Evolutionary conservation across 306 rosid genomes (phyloP).

Genomic region (Macrotyloma uniflorum): DNA sequence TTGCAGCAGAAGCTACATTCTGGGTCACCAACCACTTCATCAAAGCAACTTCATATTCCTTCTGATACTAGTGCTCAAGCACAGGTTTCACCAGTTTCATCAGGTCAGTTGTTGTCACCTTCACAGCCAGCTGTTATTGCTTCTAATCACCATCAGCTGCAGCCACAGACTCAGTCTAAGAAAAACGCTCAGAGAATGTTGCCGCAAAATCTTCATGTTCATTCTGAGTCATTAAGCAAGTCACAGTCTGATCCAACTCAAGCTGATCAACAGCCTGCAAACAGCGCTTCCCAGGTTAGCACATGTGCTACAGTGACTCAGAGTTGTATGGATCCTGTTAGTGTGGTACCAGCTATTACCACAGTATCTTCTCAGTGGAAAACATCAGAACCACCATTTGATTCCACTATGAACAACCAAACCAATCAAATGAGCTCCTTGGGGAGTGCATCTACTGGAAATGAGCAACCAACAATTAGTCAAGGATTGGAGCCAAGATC

Average conservation of each 20-base stretch:
- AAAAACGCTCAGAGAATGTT: slow-evolving; percentile 60
- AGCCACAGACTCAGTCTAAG: slow-evolving; percentile 54
- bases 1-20: slow-evolving; percentile 59
- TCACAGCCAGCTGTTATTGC: slow-evolving; percentile 41
- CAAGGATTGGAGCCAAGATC: slow-evolving; percentile 66
- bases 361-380: slow-evolving; percentile 62
- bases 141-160: slow-evolving; percentile 57
- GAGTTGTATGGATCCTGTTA: slow-evolving; percentile 48
- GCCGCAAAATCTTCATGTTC: slow-evolving; percentile 56
- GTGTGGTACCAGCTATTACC: slow-evolving; percentile 49
- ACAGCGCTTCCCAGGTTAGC: slow-evolving; percentile 53
- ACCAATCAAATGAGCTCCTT: slow-evolving; percentile 49
- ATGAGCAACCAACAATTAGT: slow-evolving; percentile 53
- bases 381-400: slow-evolving; percentile 60
- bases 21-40: slow-evolving; percentile 50
- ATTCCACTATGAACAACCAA: slow-evolving; percentile 57
- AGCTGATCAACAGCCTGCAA: slow-evolving; percentile 57
- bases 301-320: slow-evolving; percentile 48
- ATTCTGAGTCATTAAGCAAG: slow-evolving; percentile 54
- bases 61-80: slow-evolving; percentile 61
- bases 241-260: slow-evolving; percentile 57
- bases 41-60: slow-evolving; percentile 63
- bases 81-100: slow-evolving; percentile 56
- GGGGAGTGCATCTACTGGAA: slow-evolving; percentile 54
- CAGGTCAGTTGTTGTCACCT: slow-evolving; percentile 52